Evolutionary conservation across 139 green algal species (phyloP).

Genomic region (Picochlorum sp.): DNA sequence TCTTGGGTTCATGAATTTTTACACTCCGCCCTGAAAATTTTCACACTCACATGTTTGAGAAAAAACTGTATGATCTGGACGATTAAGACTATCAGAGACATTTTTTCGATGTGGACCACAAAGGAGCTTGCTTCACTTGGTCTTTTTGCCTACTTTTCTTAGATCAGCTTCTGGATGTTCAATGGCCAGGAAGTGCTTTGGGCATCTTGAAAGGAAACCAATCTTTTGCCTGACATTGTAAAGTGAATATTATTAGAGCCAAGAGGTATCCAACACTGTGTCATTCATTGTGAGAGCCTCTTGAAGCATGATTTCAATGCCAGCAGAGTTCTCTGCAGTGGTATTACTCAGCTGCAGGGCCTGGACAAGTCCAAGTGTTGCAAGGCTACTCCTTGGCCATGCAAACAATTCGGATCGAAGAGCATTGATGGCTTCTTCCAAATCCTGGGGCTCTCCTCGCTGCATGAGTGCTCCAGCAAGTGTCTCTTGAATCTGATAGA

Average conservation of each 20-base stretch:
- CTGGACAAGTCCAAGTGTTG: not conserved
- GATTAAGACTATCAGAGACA: too few relatives aligned
- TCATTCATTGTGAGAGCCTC: not conserved
- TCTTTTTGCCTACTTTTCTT: too few relatives aligned
- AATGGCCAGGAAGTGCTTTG: too few relatives aligned
- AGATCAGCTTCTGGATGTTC: too few relatives aligned
- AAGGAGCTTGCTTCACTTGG: too few relatives aligned
- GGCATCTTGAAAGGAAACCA: too few relatives aligned
- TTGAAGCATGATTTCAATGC: not conserved
- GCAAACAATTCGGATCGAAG: conserved; percentile 1
- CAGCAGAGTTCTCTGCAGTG: not conserved
- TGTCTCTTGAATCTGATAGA: not conserved
- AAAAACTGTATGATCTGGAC: too few relatives aligned
- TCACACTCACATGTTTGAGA: too few relatives aligned
- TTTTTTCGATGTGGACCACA: too few relatives aligned
- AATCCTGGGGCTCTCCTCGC: not conserved
- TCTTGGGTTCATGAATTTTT: too few relatives aligned
- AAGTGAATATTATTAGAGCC: not conserved
- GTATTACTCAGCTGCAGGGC: not conserved
- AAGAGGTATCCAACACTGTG: not conserved
- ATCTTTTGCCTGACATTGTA: too few relatives aligned
- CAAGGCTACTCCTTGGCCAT: not conserved
- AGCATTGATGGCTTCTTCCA: not conserved
- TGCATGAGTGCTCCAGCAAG: not conserved
- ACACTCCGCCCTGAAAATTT: too few relatives aligned